Evolutionary conservation across 2,329 filamentous ascomycete genomes (phyloP).

Genomic region (Elsinoe australis): DNA sequence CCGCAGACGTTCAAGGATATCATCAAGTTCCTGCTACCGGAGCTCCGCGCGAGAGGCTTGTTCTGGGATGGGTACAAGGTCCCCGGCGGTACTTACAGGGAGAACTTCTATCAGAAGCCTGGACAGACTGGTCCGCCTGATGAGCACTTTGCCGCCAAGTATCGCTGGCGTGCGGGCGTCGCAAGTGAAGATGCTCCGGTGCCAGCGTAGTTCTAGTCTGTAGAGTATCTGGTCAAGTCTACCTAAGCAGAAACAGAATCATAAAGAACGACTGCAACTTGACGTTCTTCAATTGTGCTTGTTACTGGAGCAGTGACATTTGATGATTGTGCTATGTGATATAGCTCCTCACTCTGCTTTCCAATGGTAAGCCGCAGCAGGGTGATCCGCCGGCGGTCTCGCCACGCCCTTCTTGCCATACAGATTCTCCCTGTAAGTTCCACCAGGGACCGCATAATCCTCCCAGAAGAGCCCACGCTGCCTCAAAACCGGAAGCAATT

Average conservation of each 20-base stretch:
- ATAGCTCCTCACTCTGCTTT: conserved; percentile 16
- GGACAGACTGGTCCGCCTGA: background rate
- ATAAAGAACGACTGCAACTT: no score
- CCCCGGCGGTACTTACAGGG: conserved; percentile 21
- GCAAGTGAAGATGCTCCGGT: conserved; percentile 5
- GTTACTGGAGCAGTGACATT: no score
- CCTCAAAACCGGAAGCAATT: conserved; percentile 57
- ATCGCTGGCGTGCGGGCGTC: conserved; percentile 5
- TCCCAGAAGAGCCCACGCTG: conserved; percentile 51
- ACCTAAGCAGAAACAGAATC: no score
- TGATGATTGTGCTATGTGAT: background rate
- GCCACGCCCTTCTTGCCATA: conserved; percentile 45
- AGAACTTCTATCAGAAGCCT: conserved; percentile 12
- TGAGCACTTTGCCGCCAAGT: conserved; percentile 8
- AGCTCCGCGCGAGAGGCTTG: conserved; percentile 31
- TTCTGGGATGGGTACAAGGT: conserved; percentile 26
- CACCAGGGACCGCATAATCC: conserved; percentile 47
- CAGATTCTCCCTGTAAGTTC: conserved; percentile 56
- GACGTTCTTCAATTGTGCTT: no score
- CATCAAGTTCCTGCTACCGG: conserved; percentile 42
- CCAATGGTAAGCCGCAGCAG: conserved; percentile 43
- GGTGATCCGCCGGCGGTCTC: conserved; percentile 46
- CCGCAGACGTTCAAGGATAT: conserved; percentile 62
- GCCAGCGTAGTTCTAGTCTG: no score
- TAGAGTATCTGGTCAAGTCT: no score